These are phyloP conservation scores for Xerocomus amazonicus DNA, from an alignment of 1,284 basidiomycete genomes.

Conservation along the genomic window DNA sequence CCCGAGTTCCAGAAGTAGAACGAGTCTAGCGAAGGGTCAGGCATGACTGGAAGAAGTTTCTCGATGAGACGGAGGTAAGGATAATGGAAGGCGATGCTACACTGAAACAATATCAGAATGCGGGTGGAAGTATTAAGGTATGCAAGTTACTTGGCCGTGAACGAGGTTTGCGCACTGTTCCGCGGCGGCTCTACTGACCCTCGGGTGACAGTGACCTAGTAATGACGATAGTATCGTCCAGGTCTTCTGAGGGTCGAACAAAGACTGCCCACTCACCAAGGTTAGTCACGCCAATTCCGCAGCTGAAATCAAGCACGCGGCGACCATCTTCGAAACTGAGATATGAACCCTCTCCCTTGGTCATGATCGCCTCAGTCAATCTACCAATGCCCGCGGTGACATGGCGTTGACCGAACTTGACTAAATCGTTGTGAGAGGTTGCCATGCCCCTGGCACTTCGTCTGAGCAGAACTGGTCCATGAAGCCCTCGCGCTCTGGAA, in stretches of 20 bases:
- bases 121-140: not conserved
- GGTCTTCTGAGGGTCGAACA: not conserved
- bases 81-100: conserved; percentile 74
- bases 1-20: conserved; percentile 98
- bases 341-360: conserved; percentile 75
- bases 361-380: conserved; percentile 70
- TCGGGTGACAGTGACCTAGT: conserved; percentile 83
- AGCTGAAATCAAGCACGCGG: conserved; percentile 78
- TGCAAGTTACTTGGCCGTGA: conserved; percentile 60
- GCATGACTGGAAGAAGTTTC: conserved; percentile 77
- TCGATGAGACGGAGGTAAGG: conserved; percentile 78
- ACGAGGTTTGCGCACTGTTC: conserved; percentile 81
- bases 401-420: conserved; percentile 55
- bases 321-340: conserved; percentile 70
- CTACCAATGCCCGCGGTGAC: conserved; percentile 70
- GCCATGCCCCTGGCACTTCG: conserved; percentile 14
- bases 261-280: conserved; percentile 48
- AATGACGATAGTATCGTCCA: conserved; percentile 1
- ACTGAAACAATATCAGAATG: conserved; percentile 40
- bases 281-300: conserved; percentile 81
- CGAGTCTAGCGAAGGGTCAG: conserved; percentile 83
- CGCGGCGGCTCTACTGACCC: conserved; percentile 81
- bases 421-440: conserved; percentile 27
- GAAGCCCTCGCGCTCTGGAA: conserved; percentile 5
- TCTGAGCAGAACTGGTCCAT: not conserved